Conservation (phyloP, 169 alveolate species). For the Cryptosporidium bovis region DNA sequence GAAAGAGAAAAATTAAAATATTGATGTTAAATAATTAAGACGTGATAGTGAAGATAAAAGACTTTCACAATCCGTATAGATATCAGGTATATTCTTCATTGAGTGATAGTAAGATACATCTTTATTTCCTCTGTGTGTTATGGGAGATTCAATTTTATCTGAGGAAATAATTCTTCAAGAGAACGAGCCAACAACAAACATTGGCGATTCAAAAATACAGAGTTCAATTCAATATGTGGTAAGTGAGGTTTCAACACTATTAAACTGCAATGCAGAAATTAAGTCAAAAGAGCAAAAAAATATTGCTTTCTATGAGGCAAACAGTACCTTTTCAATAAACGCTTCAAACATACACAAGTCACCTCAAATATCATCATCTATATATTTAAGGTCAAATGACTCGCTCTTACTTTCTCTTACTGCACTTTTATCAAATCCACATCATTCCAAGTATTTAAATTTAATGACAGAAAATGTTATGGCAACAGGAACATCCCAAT, state of each 20-base stretch:
- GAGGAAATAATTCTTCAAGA: no score
- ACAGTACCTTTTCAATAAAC: background rate
- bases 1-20: no score
- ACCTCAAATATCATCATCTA: constrained; percentile 39
- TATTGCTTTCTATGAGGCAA: background rate
- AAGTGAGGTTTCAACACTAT: constrained; percentile 48
- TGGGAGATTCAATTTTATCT: no score
- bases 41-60: no score
- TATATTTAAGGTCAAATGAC: constrained; percentile 23
- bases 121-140: no score
- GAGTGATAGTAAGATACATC: no score
- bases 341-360: constrained; percentile 31
- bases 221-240: constrained; percentile 60
- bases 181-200: background rate
- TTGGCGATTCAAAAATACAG: constrained; percentile 5
- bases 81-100: no score
- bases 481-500: background rate
- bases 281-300: constrained; percentile 28
- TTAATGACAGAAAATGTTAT: constrained; percentile 37
- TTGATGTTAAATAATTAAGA: no score
- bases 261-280: constrained; percentile 1
- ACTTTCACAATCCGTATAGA: no score
- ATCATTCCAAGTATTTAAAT: constrained; percentile 42
- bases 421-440: constrained; percentile 70
- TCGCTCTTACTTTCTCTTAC: constrained; percentile 66